Percentiles rank a stretch among this genome's conserved stretches.
These are phyloP conservation scores for Candida stauntonica DNA, from an alignment of 805 yeast genomes.

Conservation along the genomic window DNA sequence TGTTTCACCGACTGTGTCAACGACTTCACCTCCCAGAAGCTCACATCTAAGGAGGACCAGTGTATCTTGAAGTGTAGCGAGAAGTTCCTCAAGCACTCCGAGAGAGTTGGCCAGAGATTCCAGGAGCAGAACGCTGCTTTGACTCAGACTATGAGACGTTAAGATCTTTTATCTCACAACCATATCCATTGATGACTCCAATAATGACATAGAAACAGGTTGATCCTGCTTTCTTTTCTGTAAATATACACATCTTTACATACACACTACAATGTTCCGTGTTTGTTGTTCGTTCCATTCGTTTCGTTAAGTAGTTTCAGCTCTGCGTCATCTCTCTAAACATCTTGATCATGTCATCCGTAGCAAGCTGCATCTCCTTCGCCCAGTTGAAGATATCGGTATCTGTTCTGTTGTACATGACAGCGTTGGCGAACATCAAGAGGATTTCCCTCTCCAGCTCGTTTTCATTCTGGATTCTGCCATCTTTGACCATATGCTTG, in stretches of 20 bases:
- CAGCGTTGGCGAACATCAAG: constrained; percentile 78
- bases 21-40: constrained; percentile 90
- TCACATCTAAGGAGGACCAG: constrained; percentile 77
- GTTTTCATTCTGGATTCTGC: constrained; percentile 42
- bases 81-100: constrained; percentile 96
- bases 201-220: not conserved
- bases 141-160: constrained; percentile 61
- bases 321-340: constrained; percentile 50
- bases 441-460: constrained; percentile 65
- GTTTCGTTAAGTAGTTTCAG: not conserved
- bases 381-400: constrained; percentile 61
- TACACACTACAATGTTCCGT: not conserved
- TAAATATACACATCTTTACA: too few relatives aligned
- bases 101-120: constrained; percentile 97
- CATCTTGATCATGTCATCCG: constrained; percentile 49
- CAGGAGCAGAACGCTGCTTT: constrained; percentile 90
- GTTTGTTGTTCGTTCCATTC: not conserved
- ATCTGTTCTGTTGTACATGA: constrained; percentile 71
- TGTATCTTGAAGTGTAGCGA: constrained; percentile 93
- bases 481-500: constrained; percentile 52
- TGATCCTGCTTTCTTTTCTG: not conserved
- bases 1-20: constrained; percentile 98
- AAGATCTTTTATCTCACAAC: constrained; percentile 1
- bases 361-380: constrained; percentile 66
- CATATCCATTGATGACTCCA: not conserved